phyloP scores from a whole-genome alignment of 1,284 basidiomycete species.

The Austroboletus niveus region DNA sequence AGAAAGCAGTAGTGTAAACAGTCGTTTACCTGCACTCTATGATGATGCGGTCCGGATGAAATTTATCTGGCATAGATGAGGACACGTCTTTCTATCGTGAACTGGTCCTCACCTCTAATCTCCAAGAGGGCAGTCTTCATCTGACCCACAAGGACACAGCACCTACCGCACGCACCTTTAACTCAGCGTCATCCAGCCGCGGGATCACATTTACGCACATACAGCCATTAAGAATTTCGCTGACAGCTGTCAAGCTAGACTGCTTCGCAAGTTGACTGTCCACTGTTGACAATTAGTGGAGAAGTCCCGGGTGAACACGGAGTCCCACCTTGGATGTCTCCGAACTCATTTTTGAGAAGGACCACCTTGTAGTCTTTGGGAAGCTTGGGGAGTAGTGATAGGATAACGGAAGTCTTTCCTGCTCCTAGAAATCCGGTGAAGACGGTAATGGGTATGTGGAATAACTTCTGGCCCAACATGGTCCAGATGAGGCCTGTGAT shows the following conservation, averaged over 20 bases:
- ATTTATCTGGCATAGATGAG: conserved; percentile 56
- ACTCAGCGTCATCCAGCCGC: neutral
- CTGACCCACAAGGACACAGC: conserved; percentile 88
- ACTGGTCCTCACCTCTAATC: conserved; percentile 61
- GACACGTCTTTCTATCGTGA: conserved; percentile 1
- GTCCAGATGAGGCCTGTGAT: conserved; percentile 18
- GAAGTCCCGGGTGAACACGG: neutral
- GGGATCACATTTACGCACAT: conserved; percentile 50
- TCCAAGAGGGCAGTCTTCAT: conserved; percentile 88
- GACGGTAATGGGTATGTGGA: conserved; percentile 73
- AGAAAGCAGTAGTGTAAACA: neutral
- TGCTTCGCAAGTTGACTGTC: conserved; percentile 86
- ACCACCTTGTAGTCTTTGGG: conserved; percentile 84
- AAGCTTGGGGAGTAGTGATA: conserved; percentile 77
- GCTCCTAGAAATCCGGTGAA: conserved; percentile 84
- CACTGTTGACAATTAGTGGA: conserved; percentile 44
- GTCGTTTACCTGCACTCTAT: conserved; percentile 85
- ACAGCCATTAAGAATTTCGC: conserved; percentile 91
- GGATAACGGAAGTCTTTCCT: conserved; percentile 75
- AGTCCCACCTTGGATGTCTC: conserved; percentile 69
- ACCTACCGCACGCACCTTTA: conserved; percentile 45
- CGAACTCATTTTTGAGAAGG: conserved; percentile 87
- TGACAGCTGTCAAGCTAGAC: conserved; percentile 79
- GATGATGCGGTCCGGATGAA: conserved; percentile 82
- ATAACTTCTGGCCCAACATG: conserved; percentile 26